Percentiles rank a stretch among this genome's conserved stretches.
phyloP scores from a whole-genome alignment of 495 filamentous ascomycete species.

The Podospora anserina region DNA sequence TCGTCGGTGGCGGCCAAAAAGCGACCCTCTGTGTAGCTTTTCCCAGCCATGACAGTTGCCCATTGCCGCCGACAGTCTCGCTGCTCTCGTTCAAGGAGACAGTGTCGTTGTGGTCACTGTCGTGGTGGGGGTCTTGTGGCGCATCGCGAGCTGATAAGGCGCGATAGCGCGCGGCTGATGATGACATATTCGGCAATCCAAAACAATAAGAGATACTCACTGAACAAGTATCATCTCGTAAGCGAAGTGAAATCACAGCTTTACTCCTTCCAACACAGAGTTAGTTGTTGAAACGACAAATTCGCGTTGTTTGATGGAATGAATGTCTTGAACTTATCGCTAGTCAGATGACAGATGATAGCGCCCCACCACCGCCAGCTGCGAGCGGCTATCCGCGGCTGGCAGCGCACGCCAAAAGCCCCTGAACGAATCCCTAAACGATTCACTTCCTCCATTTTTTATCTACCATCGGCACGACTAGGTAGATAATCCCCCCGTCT shows the following conservation, averaged over 20 bases:
- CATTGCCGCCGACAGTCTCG: background rate
- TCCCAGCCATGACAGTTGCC: background rate
- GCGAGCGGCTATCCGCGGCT: background rate
- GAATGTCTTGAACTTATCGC: background rate
- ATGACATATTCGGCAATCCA: background rate
- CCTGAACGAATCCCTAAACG: too few species aligned
- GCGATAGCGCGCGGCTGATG: background rate
- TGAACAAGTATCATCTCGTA: background rate
- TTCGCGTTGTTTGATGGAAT: background rate
- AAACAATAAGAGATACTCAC: background rate
- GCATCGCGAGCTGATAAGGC: background rate
- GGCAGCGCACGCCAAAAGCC: background rate
- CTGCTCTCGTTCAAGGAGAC: background rate
- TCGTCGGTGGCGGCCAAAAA: background rate
- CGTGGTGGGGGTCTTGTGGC: background rate
- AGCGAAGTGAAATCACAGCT: background rate
- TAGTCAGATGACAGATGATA: background rate
- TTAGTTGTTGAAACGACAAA: background rate
- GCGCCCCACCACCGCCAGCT: background rate
- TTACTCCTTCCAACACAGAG: background rate
- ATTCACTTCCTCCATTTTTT: background rate
- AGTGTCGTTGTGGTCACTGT: background rate
- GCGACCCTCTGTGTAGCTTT: background rate
- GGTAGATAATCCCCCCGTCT: background rate
- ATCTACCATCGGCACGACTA: background rate